Evolutionary conservation across 2,329 filamentous ascomycete species (phyloP), one percentile per base, ranked within the genome.

Genomic region (Fusarium chlamydosporum): DNA sequence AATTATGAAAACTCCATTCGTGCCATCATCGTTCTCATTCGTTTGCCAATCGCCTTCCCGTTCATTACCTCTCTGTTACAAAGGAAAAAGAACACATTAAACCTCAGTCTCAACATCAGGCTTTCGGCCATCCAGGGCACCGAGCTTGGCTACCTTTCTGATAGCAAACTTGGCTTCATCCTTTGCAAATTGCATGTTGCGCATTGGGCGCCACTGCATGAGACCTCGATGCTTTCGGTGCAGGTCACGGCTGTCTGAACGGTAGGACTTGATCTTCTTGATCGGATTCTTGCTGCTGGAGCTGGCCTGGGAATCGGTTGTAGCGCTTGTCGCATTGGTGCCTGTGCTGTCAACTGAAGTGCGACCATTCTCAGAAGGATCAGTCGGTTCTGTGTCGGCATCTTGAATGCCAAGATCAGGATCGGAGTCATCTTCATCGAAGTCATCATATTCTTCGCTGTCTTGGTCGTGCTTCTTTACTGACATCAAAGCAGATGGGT

Each of bases 121-220:
- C 79, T 95, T 91, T 65, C 95, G 85, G 2, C 95, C 95, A 40
- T 89, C 89, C 75, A 98, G 79, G 34, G 89, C 90, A 11, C 96
- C 85, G 76, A 92, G 90, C 74, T 92, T 91, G 78, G 90, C 92
- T 56, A 96, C 81, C 77, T 92, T 92, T 43, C 89, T 85, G 7
- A 94, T 79, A 0, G 92, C 93, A 80, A 90, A 94, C 74, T 91
- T 91, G 1, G 92, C 89, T 82, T 98, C 92, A 74, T 97, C 86
- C 80, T 96, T 97, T 42, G 91, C 94, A 78, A 97, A 98, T 70
- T 90, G 89, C 23, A 89, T 84, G 76, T 97, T 97, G 40, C 95
- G 86, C 77, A 94, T 92, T 0, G 95, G 94, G 75, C 90, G 92
- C 94, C 94, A 98, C 79, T 98, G 95, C 93, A 97, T 97, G 76